Evolutionary conservation across 768 basidiomycete species (phyloP).

Genomic region (Phylloporus scabripes): DNA sequence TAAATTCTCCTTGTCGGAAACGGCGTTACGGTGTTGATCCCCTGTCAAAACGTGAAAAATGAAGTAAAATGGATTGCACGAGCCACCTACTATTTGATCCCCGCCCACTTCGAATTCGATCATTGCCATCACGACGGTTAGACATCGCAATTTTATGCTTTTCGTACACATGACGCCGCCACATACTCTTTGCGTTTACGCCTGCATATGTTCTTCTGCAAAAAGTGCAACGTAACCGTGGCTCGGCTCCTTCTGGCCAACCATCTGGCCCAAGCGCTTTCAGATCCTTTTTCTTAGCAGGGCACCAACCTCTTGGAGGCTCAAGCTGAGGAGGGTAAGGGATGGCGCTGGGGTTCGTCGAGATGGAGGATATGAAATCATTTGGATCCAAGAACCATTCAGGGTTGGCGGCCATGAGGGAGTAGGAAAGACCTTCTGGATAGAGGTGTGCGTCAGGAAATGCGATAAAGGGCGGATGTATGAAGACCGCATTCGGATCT

Average conservation of each 20-base stretch:
- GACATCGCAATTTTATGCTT: slow-evolving; percentile 90
- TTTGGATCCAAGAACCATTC: slow-evolving; percentile 74
- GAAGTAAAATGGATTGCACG: slow-evolving; percentile 3
- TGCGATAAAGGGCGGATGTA: slow-evolving; percentile 65
- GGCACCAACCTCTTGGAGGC: slow-evolving; percentile 83
- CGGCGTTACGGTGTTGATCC: slow-evolving; percentile 52
- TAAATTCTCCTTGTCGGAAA: slow-evolving; percentile 32
- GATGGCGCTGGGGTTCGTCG: slow-evolving; percentile 48
- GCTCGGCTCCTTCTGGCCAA: slow-evolving; percentile 80
- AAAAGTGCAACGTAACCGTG: slow-evolving; percentile 76
- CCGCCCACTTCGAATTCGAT: slow-evolving; percentile 55
- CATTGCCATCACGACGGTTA: slow-evolving; percentile 68
- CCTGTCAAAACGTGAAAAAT: slow-evolving; percentile 36
- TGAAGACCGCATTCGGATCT: slow-evolving; percentile 64
- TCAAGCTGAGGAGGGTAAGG: slow-evolving; percentile 73
- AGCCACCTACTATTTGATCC: slow-evolving; percentile 55
- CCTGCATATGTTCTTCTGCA: slow-evolving; percentile 80
- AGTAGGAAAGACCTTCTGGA: slow-evolving; percentile 66
- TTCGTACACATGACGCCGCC: slow-evolving; percentile 83
- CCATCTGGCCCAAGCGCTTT: slow-evolving; percentile 63
- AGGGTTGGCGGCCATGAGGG: slow-evolving; percentile 64
- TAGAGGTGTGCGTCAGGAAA: slow-evolving; percentile 59
- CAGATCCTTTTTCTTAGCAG: slow-evolving; percentile 75
- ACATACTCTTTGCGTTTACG: slow-evolving; percentile 89
- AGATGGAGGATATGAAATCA: slow-evolving; percentile 52